Evolutionary conservation across 208 protist species (phyloP), one percentile per base, ranked within the genome.

Genomic region (Wallacemonas sp.): DNA sequence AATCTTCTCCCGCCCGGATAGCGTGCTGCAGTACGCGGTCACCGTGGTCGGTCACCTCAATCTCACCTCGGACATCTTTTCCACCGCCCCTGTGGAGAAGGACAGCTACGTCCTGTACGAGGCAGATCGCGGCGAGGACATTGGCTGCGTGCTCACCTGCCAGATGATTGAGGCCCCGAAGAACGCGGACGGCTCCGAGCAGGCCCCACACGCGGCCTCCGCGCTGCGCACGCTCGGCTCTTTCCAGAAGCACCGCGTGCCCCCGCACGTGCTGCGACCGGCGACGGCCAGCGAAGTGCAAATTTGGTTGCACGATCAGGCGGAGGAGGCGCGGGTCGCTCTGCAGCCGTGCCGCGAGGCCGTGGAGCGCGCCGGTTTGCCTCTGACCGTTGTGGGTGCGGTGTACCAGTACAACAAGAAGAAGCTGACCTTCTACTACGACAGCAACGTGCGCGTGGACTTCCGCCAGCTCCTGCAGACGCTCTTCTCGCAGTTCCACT

Each of bases 381-480:
- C 76, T 11, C 81, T 95, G 65, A 68, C 44, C 33, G 71, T 95
- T 22, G 75, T 88, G 1, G 79, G 59, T 2, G 89, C 89, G n/a
- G 84, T 80, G n/a, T 95, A 91, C 57, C 89, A 95, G 77, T 94
- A 91, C 77, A 88, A 95, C 68, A 80, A 74, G 41, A 72, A 92
- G 33, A 95, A 97, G 75, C 70, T 95, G 28, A 95, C 86, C 42
- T 92, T 95, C 67, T 84, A 86, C 57, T 95, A 97, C 72, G 42
- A 85, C 55, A 90, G 82, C 65, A 49, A 67, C 31, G 79, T 70
- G 14, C 82, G 85, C 48, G 84, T 92, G 11, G 91, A 94, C 79
- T 94, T 96, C 76, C 78, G 88, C 10, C 57, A 69, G 33, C 73
- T 94, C 31, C 79, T 96, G 57, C 82, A 85, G 55, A 77, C 71